Evolutionary conservation across 768 basidiomycete species (phyloP), one percentile per base, ranked within the genome.

Genomic region (Naganishia vishniacii): DNA sequence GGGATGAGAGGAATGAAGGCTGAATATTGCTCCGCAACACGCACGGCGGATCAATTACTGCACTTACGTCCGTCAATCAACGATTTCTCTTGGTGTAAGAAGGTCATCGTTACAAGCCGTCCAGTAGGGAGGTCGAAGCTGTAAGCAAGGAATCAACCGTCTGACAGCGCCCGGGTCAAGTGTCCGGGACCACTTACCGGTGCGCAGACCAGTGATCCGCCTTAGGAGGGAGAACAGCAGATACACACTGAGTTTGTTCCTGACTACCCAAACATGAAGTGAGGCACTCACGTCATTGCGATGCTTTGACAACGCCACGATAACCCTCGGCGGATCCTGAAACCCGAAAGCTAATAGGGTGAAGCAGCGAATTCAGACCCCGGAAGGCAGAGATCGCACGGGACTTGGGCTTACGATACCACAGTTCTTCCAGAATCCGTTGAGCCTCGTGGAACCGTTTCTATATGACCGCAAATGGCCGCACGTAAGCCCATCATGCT

Each of bases 181-280:
- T n/a, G 9, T 25, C 40, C 12, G 34, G 26, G 48, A 34, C 1
- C 23, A 48, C 65, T 26, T 18, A 64, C 62, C 77, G 74, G 58
- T 76, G 77, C 12, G 76, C 73, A 18, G 75, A 69, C 75, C 75
- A 78, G 40, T 71, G 68, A 49, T 78, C 71, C 28, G 53, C 18
- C 53, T 56, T 20, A 40, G 37, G 49, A 11, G 32, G 9, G 26
- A 23, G 66, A 69, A 16, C 2, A 23, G n/a, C n/a, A n/a, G n/a
- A 34, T 12, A 25, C 18, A 3, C 31, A 15, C 20, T 71, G 45
- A 71, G 69, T 59, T 7, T 45, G 15, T 59, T 31, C 26, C 7
- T 18, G n/a, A 3, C 8, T 28, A 44, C 20, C 28, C 28, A 6
- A n/a, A 4, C 51, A 16, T 15, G 15, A 61, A 12, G 29, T 16